These are phyloP conservation scores for Pochonia chlamydosporia DNA, from an alignment of 2,329 filamentous ascomycete genomes.

Conservation along the genomic window DNA sequence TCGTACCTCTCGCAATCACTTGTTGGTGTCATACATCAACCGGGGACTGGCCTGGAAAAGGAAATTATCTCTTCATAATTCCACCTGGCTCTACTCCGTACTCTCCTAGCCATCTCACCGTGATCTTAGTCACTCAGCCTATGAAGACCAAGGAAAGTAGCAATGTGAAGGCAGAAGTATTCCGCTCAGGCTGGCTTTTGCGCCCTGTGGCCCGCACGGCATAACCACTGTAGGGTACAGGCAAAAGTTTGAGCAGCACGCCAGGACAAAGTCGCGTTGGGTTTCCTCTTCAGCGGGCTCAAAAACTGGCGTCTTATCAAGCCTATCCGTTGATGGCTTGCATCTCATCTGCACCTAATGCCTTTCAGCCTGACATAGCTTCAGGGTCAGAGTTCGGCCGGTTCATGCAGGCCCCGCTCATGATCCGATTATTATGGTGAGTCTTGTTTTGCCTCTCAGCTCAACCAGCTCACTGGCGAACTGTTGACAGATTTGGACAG, in stretches of 20 bases:
- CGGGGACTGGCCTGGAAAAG: too few species aligned
- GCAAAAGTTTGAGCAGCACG: too few species aligned
- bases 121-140: neutral
- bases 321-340: constrained; percentile 14
- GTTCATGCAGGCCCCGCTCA: constrained; percentile 12
- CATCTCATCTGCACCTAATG: constrained; percentile 15
- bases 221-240: neutral
- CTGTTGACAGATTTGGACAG: neutral
- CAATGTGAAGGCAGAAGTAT: neutral
- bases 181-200: constrained; percentile 11
- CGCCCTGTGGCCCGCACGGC: constrained; percentile 7
- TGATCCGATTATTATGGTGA: neutral
- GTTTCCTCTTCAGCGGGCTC: neutral
- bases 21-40: neutral
- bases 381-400: constrained; percentile 1
- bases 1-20: neutral
- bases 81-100: too few species aligned
- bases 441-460: neutral
- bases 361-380: constrained; percentile 5
- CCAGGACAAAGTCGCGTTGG: neutral
- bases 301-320: neutral
- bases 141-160: neutral
- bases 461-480: neutral
- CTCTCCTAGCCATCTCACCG: too few species aligned
- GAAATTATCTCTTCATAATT: too few species aligned